Base-by-base conservation (phyloP, 805 yeast species). In the Debaryomyces hansenii region DNA sequence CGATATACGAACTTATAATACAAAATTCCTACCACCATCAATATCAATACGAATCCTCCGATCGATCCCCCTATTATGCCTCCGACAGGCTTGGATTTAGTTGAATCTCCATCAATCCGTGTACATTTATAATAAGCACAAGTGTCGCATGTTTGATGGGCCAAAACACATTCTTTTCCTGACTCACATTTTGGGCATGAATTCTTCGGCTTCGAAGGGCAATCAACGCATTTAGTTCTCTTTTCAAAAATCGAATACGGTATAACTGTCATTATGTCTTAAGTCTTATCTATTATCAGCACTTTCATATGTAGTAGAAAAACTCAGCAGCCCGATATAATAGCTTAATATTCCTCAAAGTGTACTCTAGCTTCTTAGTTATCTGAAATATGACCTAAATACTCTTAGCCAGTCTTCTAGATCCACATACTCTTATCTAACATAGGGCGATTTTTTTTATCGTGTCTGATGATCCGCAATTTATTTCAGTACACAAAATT, bases 11-110 rank as follows among this genome's bases (percentile, higher is more conserved):
- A 57, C 46, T 56, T 49, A 46, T 62, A 69, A 54, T 55, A 72
- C 37, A 62, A 44, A 16, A 58, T 41, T 1, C 62, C 67, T 12
- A 53, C 69, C 1, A 62, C 34, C 2, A 63, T 33, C 6, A 56
- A 56, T 5, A 67, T 12, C 3, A 60, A 62, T 3, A 52, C 70
- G 20, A 66, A 54, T 7, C 73, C 73, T 11, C 75, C 78, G 4
- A 70, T 58, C 1, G 67, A 70, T 10, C 77, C 78, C 11, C 78
- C 78, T 2, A 67, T 74, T 15, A 72, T 64, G 4, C 64, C 72
- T 10, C 77, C 77, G 14, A 69, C 52, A 11, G 66, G 60, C 1
- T 58, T 44, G 16, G 34, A 31, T 6, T 44, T 36, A 8, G 37
- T 18, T 4, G 48, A 24, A 10, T 45, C 38, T n/a, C 47, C 21